phyloP scores from a whole-genome alignment of 2,329 filamentous ascomycete species.

The Ophiocordyceps unilateralis region DNA sequence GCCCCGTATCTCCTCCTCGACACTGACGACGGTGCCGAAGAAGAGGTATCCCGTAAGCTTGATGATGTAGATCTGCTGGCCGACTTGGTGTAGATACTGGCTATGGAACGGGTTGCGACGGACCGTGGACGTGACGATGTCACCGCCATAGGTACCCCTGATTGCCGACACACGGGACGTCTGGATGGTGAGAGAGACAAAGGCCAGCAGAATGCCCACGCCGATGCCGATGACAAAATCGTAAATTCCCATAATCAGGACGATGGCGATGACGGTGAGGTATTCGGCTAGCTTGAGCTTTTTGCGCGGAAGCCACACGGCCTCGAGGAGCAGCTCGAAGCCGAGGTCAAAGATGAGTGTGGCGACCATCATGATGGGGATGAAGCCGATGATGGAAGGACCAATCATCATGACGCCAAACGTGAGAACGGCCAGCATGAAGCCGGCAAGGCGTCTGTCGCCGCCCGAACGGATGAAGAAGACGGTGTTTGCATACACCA shows the following conservation, averaged over 20 bases:
- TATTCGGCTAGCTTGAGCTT: conserved; percentile 81
- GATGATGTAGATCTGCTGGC: conserved; percentile 74
- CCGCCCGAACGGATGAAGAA: conserved; percentile 91
- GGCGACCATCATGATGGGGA: conserved; percentile 93
- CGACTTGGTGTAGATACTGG: conserved; percentile 69
- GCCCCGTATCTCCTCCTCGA: conserved; percentile 72
- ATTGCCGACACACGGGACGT: conserved; percentile 82
- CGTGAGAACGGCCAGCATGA: conserved; percentile 68
- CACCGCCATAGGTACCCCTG: conserved; percentile 75
- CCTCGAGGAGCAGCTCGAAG: conserved; percentile 80
- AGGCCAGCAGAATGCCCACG: conserved; percentile 79
- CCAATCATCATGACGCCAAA: conserved; percentile 71
- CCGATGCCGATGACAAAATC: conserved; percentile 94
- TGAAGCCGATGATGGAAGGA: conserved; percentile 77
- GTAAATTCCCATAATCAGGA: conserved; percentile 88
- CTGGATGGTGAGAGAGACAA: conserved; percentile 79
- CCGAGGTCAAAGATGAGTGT: conserved; percentile 89
- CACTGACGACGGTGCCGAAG: conserved; percentile 92
- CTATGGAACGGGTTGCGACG: conserved; percentile 79
- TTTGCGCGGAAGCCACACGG: conserved; percentile 73
- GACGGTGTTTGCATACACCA: conserved; percentile 95
- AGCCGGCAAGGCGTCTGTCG: conserved; percentile 67
- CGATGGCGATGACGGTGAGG: conserved; percentile 73
- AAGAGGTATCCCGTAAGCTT: conserved; percentile 94
- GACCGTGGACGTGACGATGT: conserved; percentile 81